These are phyloP conservation scores for Geosmithia putterillii DNA, from an alignment of 2,329 filamentous ascomycete species.

Conservation along the genomic window DNA sequence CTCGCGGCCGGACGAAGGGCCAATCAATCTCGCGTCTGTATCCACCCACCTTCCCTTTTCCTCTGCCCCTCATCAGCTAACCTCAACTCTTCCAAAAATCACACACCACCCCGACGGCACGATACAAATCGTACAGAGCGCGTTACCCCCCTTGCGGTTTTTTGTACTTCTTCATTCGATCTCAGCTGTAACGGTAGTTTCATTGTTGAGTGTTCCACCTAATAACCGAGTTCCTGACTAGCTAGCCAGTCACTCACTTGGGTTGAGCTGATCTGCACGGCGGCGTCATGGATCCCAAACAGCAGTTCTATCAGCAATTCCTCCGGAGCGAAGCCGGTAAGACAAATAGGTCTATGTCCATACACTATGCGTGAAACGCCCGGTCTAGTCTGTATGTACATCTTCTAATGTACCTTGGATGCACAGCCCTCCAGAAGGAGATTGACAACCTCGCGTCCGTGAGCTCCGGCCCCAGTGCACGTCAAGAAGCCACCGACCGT, in stretches of 20 bases:
- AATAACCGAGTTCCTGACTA: no score
- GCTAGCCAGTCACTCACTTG: background rate
- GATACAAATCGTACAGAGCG: no score
- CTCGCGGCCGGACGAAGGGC: no score
- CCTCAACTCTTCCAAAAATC: background rate
- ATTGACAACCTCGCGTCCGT: constrained; percentile 56
- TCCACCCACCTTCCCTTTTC: background rate
- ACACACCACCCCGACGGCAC: no score
- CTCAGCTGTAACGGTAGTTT: no score
- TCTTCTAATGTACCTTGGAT: background rate
- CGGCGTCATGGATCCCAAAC: constrained; percentile 39
- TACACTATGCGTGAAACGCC: no score
- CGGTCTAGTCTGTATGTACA: background rate
- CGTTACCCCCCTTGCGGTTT: no score
- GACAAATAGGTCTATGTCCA: constrained; percentile 6
- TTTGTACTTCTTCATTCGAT: no score
- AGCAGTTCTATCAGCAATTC: constrained; percentile 78
- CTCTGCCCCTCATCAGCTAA: background rate
- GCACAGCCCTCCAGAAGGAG: constrained; percentile 59
- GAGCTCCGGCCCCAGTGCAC: constrained; percentile 54
- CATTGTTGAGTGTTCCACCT: no score
- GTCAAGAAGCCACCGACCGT: constrained; percentile 69
- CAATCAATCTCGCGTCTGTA: background rate
- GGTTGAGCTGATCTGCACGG: background rate
- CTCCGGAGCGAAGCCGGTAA: constrained; percentile 61